Conservation (phyloP, 768 basidiomycete species). For the Suillus subalutaceus region DNA sequence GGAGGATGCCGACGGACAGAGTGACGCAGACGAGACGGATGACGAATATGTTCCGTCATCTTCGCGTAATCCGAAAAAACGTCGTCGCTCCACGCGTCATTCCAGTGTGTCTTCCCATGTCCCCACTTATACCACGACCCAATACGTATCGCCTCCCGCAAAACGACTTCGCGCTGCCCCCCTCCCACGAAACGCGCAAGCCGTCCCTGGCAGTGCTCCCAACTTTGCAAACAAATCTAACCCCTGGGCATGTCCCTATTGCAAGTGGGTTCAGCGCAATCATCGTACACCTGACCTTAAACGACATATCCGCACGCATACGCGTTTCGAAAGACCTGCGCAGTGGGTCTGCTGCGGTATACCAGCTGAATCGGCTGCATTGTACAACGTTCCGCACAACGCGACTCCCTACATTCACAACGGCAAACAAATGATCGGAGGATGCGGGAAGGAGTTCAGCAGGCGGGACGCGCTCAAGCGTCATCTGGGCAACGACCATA, state of each 20-base stretch:
- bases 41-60: slow-evolving; percentile 50
- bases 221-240: slow-evolving; percentile 30
- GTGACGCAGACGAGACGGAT: slow-evolving; percentile 43
- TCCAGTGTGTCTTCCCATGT: not conserved
- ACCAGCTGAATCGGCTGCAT: slow-evolving; percentile 26
- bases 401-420: slow-evolving; percentile 31
- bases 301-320: slow-evolving; percentile 60
- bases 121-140: slow-evolving; percentile 3
- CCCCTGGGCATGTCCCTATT: slow-evolving; percentile 49
- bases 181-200: slow-evolving; percentile 51
- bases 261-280: slow-evolving; percentile 51
- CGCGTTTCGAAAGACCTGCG: slow-evolving; percentile 36
- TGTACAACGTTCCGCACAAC: slow-evolving; percentile 23
- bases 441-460: slow-evolving; percentile 41
- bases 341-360: slow-evolving; percentile 44
- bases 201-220: slow-evolving; percentile 23
- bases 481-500: slow-evolving; percentile 40
- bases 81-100: slow-evolving; percentile 26
- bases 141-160: slow-evolving; percentile 2
- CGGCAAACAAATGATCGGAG: slow-evolving; percentile 37
- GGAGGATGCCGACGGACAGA: slow-evolving; percentile 38
- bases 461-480: slow-evolving; percentile 44
- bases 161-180: slow-evolving; percentile 38
- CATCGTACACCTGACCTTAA: slow-evolving; percentile 59
- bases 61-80: slow-evolving; percentile 35